Evolutionary conservation across 495 filamentous ascomycete species (phyloP).

Genomic region (Penicillium malachiteum): DNA sequence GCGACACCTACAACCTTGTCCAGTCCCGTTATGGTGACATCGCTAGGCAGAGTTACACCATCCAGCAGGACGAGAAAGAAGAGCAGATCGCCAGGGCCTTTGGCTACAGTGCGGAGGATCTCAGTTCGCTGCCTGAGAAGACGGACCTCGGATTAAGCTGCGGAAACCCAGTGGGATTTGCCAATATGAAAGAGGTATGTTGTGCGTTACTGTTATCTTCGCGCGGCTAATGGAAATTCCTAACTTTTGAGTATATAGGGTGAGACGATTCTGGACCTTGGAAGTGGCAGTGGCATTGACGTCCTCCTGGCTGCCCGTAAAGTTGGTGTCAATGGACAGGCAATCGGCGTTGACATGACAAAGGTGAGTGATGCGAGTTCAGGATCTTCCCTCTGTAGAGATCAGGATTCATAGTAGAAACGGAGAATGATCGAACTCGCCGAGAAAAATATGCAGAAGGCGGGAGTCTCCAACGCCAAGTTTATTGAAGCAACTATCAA

Average conservation of each 20-base stretch:
- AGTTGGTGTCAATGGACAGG: constrained; percentile 53
- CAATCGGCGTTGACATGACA: constrained; percentile 69
- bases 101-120: constrained; percentile 57
- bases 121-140: constrained; percentile 51
- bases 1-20: constrained; percentile 13
- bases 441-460: constrained; percentile 39
- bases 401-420: constrained; percentile 7
- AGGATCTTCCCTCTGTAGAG: constrained; percentile 5
- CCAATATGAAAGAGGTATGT: constrained; percentile 49
- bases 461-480: constrained; percentile 39
- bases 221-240: constrained; percentile 2
- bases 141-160: constrained; percentile 67
- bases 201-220: constrained; percentile 4
- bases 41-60: constrained; percentile 1
- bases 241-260: constrained; percentile 37
- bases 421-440: constrained; percentile 54
- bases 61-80: constrained; percentile 23
- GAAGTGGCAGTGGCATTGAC: constrained; percentile 64
- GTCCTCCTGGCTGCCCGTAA: constrained; percentile 58
- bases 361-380: constrained; percentile 36
- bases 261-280: constrained; percentile 64
- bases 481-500: constrained; percentile 59
- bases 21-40: constrained; percentile 16
- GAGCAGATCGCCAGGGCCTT: constrained; percentile 55
- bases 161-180: constrained; percentile 60